A percentile compares a stretch with the other conserved stretches of the same genome.
Evolutionary conservation across 2,329 filamentous ascomycete species (phyloP).

Genomic region (Verruconis gallopava): DNA sequence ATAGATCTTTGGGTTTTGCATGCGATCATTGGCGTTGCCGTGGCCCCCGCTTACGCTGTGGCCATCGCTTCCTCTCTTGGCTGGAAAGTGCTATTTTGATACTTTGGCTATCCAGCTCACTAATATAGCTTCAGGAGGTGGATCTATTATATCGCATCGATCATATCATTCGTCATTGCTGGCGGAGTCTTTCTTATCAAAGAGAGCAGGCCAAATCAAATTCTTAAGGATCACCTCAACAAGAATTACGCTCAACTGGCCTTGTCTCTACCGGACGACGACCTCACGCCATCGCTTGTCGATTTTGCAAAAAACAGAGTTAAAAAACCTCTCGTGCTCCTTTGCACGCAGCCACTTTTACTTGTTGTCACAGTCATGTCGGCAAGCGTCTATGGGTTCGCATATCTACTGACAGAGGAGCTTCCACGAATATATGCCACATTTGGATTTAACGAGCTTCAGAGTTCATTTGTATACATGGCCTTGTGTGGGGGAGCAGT

Average conservation of each 20-base stretch:
- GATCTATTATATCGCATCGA: neutral
- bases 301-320: neutral
- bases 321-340: neutral
- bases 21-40: neutral
- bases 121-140: slow-evolving; percentile 3
- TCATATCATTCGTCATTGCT: too few relatives aligned
- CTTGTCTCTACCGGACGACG: too few relatives aligned
- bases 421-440: neutral
- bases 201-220: neutral
- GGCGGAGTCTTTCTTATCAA: neutral
- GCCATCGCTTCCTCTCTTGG: neutral
- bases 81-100: neutral
- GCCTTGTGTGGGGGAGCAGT: neutral
- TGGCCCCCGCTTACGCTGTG: neutral
- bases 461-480: neutral
- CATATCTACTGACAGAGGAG: slow-evolving; percentile 3
- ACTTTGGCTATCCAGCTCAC: neutral
- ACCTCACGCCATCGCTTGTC: neutral
- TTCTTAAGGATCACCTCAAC: neutral
- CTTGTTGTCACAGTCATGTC: slow-evolving; percentile 1
- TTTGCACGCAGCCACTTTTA: slow-evolving; percentile 1
- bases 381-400: neutral
- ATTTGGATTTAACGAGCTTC: neutral
- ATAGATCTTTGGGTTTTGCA: neutral
- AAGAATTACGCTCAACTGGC: too few relatives aligned